Conservation (phyloP, 192 early-diverging fungal genomes). For the Dissophora ornata region DNA sequence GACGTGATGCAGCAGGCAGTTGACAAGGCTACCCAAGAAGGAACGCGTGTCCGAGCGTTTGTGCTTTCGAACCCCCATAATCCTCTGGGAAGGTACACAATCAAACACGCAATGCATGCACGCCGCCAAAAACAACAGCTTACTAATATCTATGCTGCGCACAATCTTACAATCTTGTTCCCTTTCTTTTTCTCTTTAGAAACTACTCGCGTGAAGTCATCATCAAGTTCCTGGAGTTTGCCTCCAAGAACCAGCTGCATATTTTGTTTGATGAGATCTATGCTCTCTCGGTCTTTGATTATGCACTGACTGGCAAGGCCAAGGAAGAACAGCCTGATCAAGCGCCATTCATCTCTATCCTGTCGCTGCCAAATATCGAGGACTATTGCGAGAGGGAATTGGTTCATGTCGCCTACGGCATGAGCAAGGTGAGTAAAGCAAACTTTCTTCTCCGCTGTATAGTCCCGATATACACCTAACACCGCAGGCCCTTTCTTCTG, state of each 20-base stretch:
- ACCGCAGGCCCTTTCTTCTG: neutral
- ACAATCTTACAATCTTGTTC: neutral
- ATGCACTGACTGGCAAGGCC: conserved; percentile 28
- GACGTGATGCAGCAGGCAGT: conserved; percentile 61
- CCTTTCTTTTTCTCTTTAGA: conserved; percentile 22
- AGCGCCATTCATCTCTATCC: conserved; percentile 72
- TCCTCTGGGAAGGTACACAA: conserved; percentile 69
- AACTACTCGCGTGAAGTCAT: conserved; percentile 66
- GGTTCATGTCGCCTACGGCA: conserved; percentile 79
- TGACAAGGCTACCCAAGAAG: conserved; percentile 51
- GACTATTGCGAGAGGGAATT: conserved; percentile 69
- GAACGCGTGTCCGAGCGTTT: conserved; percentile 64
- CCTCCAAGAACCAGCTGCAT: conserved; percentile 70
- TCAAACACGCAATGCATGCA: too few species aligned
- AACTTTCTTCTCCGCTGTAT: neutral
- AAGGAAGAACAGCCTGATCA: conserved; percentile 34
- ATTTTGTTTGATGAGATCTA: conserved; percentile 87
- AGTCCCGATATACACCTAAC: too few species aligned
- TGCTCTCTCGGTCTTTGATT: conserved; percentile 71
- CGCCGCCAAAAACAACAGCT: too few species aligned
- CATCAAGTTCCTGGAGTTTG: conserved; percentile 69
- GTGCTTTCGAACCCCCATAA: conserved; percentile 82
- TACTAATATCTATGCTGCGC: too few species aligned
- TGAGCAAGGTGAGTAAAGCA: conserved; percentile 73
- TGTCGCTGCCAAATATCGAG: conserved; percentile 66